Evolutionary conservation across 306 rosid species (phyloP), one percentile per base, ranked within the genome.

Genomic region (Prinsepia uniflora): DNA sequence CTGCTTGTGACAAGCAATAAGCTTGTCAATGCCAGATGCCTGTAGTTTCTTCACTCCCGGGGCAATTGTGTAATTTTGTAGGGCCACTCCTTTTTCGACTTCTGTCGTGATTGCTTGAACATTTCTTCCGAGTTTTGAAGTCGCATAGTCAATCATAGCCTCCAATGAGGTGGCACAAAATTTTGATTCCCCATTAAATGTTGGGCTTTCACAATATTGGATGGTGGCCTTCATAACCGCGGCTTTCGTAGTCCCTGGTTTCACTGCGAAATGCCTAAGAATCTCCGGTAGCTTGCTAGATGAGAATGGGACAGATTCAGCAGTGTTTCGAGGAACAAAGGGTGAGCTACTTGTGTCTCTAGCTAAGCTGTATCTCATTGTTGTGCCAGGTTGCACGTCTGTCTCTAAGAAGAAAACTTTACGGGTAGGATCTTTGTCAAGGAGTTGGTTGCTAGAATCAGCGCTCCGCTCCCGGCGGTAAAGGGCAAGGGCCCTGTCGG

Each of bases 151-250:
- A 8, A 88, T 2, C 49, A 91, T 88, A 0, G 97, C 87, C 48
- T 91, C 97, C 0, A 91, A 69, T 0, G 97, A 91, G 20, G 91
- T 88, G 30, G 96, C 92, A 20, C 97, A 91, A 3, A 75, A 86
- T 63, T 85, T 87, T 8, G 88, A 88, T 63, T 88, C 96, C 0
- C 91, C 92, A 46, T 14, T 62, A 0, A 77, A 63, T 0, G 68
- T 63, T 0, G 54, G 42, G 0, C 69, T 63, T 69, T 91, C 92
- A 14, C 97, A 91, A 10, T 83, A 84, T 12, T 76, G 8, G 0
- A 91, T 68, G 0, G 96, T 87, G 0, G 73, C 69, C 62, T 81
- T 67, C 55, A 91, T 72, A 3, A 15, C 5, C 11, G 50, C 71
- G 0, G 87, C 87, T 15, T 87, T 89, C 5, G 70, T 11, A 12